Conservation (phyloP, 495 filamentous ascomycete species). For the Talaromyces stipitatus region DNA sequence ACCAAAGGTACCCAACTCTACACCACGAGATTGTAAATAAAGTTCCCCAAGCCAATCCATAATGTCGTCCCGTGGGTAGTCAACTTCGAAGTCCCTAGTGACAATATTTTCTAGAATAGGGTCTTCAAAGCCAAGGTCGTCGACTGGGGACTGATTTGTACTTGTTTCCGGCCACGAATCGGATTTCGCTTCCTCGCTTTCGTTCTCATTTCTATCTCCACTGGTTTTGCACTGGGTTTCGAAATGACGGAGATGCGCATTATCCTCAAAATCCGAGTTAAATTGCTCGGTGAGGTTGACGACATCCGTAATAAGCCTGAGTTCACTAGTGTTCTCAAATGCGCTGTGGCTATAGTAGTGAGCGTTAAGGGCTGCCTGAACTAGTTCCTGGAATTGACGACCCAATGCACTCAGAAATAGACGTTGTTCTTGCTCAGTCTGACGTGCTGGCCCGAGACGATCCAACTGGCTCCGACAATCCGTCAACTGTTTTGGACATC, state of each 20-base stretch:
- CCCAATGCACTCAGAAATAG: constrained; percentile 29
- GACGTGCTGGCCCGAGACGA: constrained; percentile 32
- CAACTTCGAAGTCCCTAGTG: constrained; percentile 9
- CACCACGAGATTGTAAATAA: constrained; percentile 15
- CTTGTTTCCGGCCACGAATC: background rate
- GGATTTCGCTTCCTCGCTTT: background rate
- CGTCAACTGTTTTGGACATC: constrained; percentile 31
- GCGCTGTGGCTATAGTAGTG: constrained; percentile 27
- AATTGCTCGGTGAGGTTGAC: constrained; percentile 16
- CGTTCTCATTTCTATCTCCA: background rate
- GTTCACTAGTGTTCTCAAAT: constrained; percentile 17
- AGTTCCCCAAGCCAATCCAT: constrained; percentile 15
- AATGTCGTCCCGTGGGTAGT: constrained; percentile 9
- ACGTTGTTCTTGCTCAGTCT: constrained; percentile 28
- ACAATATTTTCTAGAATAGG: constrained; percentile 6
- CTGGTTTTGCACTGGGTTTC: background rate
- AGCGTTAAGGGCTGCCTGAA: constrained; percentile 25
- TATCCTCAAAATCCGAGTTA: constrained; percentile 30
- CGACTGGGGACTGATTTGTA: background rate
- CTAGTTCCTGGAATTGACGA: constrained; percentile 27
- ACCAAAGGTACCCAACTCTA: constrained; percentile 21
- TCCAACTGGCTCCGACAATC: constrained; percentile 20
- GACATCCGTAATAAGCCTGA: constrained; percentile 35
- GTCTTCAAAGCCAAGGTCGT: constrained; percentile 1
- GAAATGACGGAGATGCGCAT: constrained; percentile 16